Conservation (phyloP, 2,329 filamentous ascomycete genomes). For the Aspergillus udagawae region DNA sequence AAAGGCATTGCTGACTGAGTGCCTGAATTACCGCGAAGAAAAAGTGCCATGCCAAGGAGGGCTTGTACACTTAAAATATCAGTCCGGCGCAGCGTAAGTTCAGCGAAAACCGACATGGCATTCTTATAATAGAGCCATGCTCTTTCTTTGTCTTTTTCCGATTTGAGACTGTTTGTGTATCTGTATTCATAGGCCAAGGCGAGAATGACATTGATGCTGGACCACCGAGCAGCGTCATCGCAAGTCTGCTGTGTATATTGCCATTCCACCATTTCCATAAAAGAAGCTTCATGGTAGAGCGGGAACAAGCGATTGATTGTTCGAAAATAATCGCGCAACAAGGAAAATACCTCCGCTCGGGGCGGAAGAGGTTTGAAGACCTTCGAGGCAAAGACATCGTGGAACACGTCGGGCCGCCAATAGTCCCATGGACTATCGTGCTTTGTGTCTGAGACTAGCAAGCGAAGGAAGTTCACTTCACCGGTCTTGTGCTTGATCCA, state of each 20-base stretch:
- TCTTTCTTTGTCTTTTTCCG: constrained; percentile 82
- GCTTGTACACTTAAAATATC: constrained; percentile 91
- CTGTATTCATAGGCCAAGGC: constrained; percentile 84
- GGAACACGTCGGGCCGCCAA: constrained; percentile 95
- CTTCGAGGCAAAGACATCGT: constrained; percentile 78
- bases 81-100: constrained; percentile 87
- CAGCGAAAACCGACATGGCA: constrained; percentile 83
- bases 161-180: constrained; percentile 85
- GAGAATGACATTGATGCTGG: constrained; percentile 83
- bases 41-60: constrained; percentile 83
- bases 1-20: constrained; percentile 86
- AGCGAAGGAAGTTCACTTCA: constrained; percentile 82
- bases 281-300: constrained; percentile 89
- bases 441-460: constrained; percentile 76
- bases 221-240: constrained; percentile 93
- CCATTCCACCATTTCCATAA: constrained; percentile 90
- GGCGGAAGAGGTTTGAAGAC: constrained; percentile 77
- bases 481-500: constrained; percentile 97
- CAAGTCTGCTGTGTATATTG: constrained; percentile 91
- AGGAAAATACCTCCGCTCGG: constrained; percentile 77
- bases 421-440: constrained; percentile 87
- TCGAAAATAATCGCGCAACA: constrained; percentile 87
- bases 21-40: constrained; percentile 90
- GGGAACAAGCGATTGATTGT: constrained; percentile 98
- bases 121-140: constrained; percentile 95